These are phyloP conservation scores for Leccinum subrobustum DNA, from an alignment of 1,284 basidiomycete genomes.

Conservation along the genomic window DNA sequence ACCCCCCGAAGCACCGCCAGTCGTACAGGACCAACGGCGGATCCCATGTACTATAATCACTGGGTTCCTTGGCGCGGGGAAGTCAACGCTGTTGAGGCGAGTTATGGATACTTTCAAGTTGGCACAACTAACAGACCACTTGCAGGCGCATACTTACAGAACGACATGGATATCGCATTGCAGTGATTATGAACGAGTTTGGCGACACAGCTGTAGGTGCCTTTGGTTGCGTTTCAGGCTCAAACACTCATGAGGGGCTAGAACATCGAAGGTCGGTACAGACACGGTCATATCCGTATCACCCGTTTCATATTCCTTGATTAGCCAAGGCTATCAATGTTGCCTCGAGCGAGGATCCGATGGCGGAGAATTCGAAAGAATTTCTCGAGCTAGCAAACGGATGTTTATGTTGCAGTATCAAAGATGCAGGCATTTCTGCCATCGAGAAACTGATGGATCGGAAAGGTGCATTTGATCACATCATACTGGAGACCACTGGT, in stretches of 20 bases:
- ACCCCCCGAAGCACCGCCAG: not conserved
- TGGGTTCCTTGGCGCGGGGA: conserved; percentile 90
- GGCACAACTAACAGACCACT: not conserved
- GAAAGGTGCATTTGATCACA: conserved; percentile 88
- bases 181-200: conserved; percentile 97
- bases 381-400: conserved; percentile 90
- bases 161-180: conserved; percentile 89
- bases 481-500: conserved; percentile 90
- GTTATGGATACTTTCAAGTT: conserved; percentile 17
- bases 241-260: conserved; percentile 27
- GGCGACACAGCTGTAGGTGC: conserved; percentile 76
- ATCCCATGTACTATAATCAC: conserved; percentile 90
- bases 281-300: conserved; percentile 35
- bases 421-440: conserved; percentile 86
- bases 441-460: conserved; percentile 86
- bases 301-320: conserved; percentile 6
- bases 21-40: conserved; percentile 28
- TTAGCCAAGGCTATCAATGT: conserved; percentile 77
- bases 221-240: conserved; percentile 3
- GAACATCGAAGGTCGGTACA: conserved; percentile 64
- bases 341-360: conserved; percentile 62
- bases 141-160: conserved; percentile 86
- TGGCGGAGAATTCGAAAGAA: conserved; percentile 67
- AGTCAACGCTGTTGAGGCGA: conserved; percentile 82
- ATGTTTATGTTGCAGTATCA: conserved; percentile 92